These are phyloP conservation scores for Trichoderma gracile DNA, from an alignment of 2,329 filamentous ascomycete genomes.

Conservation along the genomic window DNA sequence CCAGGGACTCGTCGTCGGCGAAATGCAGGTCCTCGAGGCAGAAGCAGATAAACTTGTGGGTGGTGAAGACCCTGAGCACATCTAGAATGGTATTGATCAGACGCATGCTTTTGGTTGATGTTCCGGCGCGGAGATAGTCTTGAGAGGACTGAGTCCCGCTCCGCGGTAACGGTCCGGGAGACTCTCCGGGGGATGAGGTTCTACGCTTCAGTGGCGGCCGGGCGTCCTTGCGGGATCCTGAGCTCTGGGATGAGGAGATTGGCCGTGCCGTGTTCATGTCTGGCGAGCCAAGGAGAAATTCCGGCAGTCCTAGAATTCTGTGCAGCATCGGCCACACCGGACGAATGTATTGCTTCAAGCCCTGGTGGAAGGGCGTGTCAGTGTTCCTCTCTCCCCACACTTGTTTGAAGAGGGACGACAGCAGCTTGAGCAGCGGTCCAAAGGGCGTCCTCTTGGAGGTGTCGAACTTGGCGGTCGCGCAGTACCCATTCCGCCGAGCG, in stretches of 20 bases:
- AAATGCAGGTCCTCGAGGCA: slow-evolving; percentile 89
- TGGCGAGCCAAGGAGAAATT: slow-evolving; percentile 65
- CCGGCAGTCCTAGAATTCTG: slow-evolving; percentile 61
- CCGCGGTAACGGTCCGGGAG: slow-evolving; percentile 41
- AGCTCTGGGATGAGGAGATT: slow-evolving; percentile 41
- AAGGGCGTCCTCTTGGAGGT: slow-evolving; percentile 61
- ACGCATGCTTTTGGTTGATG: slow-evolving; percentile 65
- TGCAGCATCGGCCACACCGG: slow-evolving; percentile 67
- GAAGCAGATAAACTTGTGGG: slow-evolving; percentile 84
- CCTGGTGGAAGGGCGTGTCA: slow-evolving; percentile 62
- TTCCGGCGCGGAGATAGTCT: slow-evolving; percentile 60
- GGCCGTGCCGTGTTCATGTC: slow-evolving; percentile 42
- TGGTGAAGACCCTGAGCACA: slow-evolving; percentile 76
- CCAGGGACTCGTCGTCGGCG: slow-evolving; percentile 82
- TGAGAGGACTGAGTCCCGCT: slow-evolving; percentile 55
- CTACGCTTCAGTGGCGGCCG: slow-evolving; percentile 44
- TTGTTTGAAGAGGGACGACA: slow-evolving; percentile 67
- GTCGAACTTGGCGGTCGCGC: slow-evolving; percentile 67
- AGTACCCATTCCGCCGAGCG: slow-evolving; percentile 62
- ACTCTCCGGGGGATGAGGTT: slow-evolving; percentile 52
- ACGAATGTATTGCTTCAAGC: slow-evolving; percentile 61
- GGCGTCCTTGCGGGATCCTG: slow-evolving; percentile 36
- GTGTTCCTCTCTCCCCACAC: slow-evolving; percentile 68
- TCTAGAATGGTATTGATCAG: slow-evolving; percentile 88
- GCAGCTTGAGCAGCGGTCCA: slow-evolving; percentile 62